These are phyloP conservation scores for Pseudogymnoascus sp. DNA, from an alignment of 2,329 filamentous ascomycete species.

Conservation along the genomic window DNA sequence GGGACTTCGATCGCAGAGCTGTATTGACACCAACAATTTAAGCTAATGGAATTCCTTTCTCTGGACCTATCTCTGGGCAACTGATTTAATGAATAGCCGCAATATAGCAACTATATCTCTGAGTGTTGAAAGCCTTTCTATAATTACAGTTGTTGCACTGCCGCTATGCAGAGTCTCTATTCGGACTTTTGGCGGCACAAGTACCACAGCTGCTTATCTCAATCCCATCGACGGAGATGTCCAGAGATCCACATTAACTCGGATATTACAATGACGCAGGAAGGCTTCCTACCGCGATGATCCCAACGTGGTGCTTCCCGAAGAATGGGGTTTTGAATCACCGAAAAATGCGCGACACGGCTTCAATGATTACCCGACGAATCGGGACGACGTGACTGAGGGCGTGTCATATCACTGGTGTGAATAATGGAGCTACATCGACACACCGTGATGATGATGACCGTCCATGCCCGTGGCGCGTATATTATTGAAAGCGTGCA, in stretches of 20 bases:
- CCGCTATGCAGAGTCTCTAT: background rate
- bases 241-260: background rate
- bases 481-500: slow-evolving; percentile 5
- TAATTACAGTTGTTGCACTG: background rate
- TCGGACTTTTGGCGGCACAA: background rate
- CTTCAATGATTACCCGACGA: background rate
- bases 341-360: background rate
- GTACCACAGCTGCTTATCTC: background rate
- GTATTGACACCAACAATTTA: background rate
- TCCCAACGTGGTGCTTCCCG: background rate
- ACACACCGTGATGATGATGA: background rate
- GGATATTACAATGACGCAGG: slow-evolving; percentile 1
- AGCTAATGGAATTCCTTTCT: background rate
- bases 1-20: background rate
- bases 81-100: background rate
- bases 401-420: background rate
- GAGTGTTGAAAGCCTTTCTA: background rate
- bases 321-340: background rate
- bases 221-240: background rate
- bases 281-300: background rate
- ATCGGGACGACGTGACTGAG: background rate
- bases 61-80: background rate
- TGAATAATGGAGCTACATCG: background rate
- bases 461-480: background rate
- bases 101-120: background rate